Conservation (phyloP, 108 stramenopile species). For the Fragilaria radians region DNA sequence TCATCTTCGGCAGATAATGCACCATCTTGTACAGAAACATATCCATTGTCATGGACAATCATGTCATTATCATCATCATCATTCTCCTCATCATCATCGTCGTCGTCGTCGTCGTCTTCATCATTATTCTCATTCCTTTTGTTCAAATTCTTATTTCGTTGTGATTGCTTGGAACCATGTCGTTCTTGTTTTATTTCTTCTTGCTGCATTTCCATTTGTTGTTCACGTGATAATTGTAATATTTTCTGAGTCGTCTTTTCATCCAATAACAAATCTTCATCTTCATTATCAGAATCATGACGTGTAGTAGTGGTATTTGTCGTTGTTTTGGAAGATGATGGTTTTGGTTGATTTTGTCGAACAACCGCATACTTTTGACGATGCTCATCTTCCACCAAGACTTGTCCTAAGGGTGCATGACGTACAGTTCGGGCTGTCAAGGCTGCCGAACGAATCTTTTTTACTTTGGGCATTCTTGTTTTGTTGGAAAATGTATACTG, state of each 20-base stretch:
- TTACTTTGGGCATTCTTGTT: constrained; percentile 67
- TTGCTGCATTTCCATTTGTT: constrained; percentile 53
- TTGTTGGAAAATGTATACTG: background rate
- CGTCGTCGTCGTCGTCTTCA: constrained; percentile 56
- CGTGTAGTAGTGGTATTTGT: background rate
- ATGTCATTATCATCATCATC: constrained; percentile 59
- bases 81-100: constrained; percentile 38
- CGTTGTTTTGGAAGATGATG: no score
- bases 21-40: constrained; percentile 49
- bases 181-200: constrained; percentile 34
- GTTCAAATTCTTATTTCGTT: no score
- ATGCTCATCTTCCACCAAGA: constrained; percentile 64
- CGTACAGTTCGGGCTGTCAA: constrained; percentile 31
- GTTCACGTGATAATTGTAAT: constrained; percentile 55
- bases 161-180: no score
- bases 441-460: constrained; percentile 40
- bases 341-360: constrained; percentile 5
- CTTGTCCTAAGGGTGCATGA: constrained; percentile 83
- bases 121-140: no score
- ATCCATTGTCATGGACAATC: constrained; percentile 55
- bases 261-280: constrained; percentile 48
- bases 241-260: constrained; percentile 52
- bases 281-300: constrained; percentile 10
- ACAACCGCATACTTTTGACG: constrained; percentile 58
- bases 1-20: constrained; percentile 74